Percentiles rank a stretch among this genome's conserved stretches.
These are phyloP conservation scores for Phytophthora nicotianae DNA, from an alignment of 352 stramenopile species.

Conservation along the genomic window DNA sequence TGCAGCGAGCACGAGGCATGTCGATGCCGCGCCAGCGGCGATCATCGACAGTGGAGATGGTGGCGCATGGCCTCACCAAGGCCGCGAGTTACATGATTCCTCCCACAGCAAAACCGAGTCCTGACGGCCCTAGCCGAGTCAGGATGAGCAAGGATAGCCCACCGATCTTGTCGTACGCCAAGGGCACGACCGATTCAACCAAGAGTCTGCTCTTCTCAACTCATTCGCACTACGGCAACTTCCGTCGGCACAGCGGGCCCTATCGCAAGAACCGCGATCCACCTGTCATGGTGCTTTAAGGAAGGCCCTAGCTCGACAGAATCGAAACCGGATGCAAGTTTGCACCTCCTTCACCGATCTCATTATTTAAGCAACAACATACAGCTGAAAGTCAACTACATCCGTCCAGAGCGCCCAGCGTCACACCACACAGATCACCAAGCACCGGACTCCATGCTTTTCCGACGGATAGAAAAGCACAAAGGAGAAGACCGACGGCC, in stretches of 20 bases:
- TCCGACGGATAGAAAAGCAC: slow-evolving; percentile 23
- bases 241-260: slow-evolving; percentile 54
- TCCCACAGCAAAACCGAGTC: slow-evolving; percentile 12
- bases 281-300: slow-evolving; percentile 40
- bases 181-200: slow-evolving; percentile 37
- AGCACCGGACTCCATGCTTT: slow-evolving; percentile 16
- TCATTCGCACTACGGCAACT: slow-evolving; percentile 55
- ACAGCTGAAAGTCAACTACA: slow-evolving; percentile 25
- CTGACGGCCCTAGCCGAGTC: slow-evolving; percentile 21
- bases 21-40: slow-evolving; percentile 37
- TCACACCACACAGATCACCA: slow-evolving; percentile 16
- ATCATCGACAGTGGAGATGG: slow-evolving; percentile 37
- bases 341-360: background rate
- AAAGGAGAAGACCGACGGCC: background rate
- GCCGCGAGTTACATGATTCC: slow-evolving; percentile 41
- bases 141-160: slow-evolving; percentile 43
- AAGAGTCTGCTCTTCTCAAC: slow-evolving; percentile 46
- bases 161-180: slow-evolving; percentile 45
- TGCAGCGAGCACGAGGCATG: slow-evolving; percentile 37
- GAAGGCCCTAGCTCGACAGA: background rate
- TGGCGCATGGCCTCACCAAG: slow-evolving; percentile 38
- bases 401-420: slow-evolving; percentile 13
- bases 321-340: background rate
- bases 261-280: slow-evolving; percentile 57
- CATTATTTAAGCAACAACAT: slow-evolving; percentile 36